Base-by-base conservation (phyloP, 2,329 filamentous ascomycete species). In the Diaporthe citrichinensis region DNA sequence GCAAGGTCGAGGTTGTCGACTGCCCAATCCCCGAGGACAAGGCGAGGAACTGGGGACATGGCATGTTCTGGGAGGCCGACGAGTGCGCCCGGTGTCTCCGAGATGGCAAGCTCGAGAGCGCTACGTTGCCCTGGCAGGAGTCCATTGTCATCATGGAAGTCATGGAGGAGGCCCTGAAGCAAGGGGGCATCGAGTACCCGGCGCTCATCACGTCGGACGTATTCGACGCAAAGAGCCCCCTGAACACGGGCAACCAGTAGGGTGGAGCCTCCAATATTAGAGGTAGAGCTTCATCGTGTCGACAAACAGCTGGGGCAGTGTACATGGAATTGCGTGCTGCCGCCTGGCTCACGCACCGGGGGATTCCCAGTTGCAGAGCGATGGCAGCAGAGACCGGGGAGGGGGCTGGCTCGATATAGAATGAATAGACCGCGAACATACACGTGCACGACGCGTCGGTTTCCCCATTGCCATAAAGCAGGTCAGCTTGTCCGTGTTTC, bases 111-210 rank as follows among this genome's bases (percentile, higher is more conserved):
- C 90, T 92, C 80, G 93, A 98, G 87, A 95, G 94, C 82, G 88
- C 90, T 65, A 89, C 89, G 17, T 85, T 97, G 84, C 91, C 92
- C 28, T 90, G 91, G 87, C 88, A 91, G 61, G 95, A 98, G 88
- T 96, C 93, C 81, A 87, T 97, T 73, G 89, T 92, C 67, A 95
- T 98, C 78, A 98, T 98, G 95, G 93, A 96, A 82, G 86, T 87
- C 69, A 91, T 91, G 90, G 90, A 91, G 67, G 84, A 87, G 79
- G 87, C 86, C 34, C 84, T 91, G 78, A 84, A 82, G 80, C 88
- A 91, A 81, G 90, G 89, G 34, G 87, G 84, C 17, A 84, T 92
- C 67, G 78, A 81, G 78, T 91, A 91, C 79, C 89, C 90, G 1
- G 88, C 89, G 23, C 80, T 89, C 74, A 91, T 91, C 81, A 87